Percentiles rank a stretch among this genome's conserved stretches.
phyloP scores from a whole-genome alignment of 148 eudicot species.

The Gaultheria prostrata region DNA sequence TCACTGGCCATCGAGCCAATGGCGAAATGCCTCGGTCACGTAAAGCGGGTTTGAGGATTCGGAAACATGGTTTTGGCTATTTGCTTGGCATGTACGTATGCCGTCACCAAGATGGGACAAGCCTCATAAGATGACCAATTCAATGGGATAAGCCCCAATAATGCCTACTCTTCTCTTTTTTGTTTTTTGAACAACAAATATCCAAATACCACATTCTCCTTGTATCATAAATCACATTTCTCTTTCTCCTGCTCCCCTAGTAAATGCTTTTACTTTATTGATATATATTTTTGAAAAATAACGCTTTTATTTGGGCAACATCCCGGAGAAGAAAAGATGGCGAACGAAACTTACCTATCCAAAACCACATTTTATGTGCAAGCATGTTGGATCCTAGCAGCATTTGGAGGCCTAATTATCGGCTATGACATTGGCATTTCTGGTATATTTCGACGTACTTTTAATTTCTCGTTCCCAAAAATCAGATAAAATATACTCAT shows the following conservation, averaged over 20 bases:
- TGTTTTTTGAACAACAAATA: no score
- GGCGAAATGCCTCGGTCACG: slow-evolving; percentile 18
- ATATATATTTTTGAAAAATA: neutral
- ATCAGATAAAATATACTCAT: neutral
- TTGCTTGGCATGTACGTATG: slow-evolving; percentile 31
- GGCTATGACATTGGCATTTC: slow-evolving; percentile 77
- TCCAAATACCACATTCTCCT: no score
- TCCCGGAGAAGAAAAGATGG: slow-evolving; percentile 3
- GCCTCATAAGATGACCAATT: no score
- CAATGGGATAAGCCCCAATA: no score
- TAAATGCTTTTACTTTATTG: neutral
- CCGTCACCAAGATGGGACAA: slow-evolving; percentile 29
- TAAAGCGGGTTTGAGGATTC: slow-evolving; percentile 27
- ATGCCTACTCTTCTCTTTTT: no score
- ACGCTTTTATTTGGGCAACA: neutral
- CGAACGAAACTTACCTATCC: slow-evolving; percentile 24
- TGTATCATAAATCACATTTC: no score
- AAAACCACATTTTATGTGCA: slow-evolving; percentile 42
- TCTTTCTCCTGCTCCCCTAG: neutral
- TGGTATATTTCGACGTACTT: slow-evolving; percentile 19
- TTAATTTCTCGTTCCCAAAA: neutral
- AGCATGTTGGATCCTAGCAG: slow-evolving; percentile 61
- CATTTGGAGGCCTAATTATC: slow-evolving; percentile 75
- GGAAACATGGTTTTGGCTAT: slow-evolving; percentile 25
- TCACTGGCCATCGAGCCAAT: slow-evolving; percentile 18